Evolutionary conservation across 176 grass and related monocot species (phyloP).

Genomic region (Carex parvula): DNA sequence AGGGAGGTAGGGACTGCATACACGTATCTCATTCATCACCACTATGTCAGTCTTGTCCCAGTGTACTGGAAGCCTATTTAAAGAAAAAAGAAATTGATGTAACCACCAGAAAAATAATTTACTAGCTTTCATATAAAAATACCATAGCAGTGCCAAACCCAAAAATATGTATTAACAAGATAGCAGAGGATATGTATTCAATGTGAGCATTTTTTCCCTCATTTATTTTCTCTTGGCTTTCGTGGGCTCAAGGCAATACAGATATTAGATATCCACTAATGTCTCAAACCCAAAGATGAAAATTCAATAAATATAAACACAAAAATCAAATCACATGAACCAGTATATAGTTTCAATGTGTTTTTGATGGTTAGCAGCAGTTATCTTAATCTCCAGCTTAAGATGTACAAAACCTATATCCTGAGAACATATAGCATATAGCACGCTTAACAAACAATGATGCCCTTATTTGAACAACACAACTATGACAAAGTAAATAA

Average conservation of each 20-base stretch:
- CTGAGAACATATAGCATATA: background rate
- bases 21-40: conserved; percentile 88
- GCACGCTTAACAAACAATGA: background rate
- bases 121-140: background rate
- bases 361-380: background rate
- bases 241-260: background rate
- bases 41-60: conserved; percentile 96
- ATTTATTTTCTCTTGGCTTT: background rate
- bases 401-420: background rate
- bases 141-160: background rate
- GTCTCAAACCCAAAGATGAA: background rate
- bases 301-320: background rate
- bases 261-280: background rate
- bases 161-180: background rate
- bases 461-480: background rate
- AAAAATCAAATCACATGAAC: background rate
- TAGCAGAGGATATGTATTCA: background rate
- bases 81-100: conserved; percentile 3
- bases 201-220: background rate
- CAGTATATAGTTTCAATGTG: background rate
- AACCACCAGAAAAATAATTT: background rate
- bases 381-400: background rate
- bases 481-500: background rate
- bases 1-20: conserved; percentile 79
- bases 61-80: conserved; percentile 81